These are phyloP conservation scores for Silene noctiflora DNA, from an alignment of 179 eudicot species.

Conservation along the genomic window DNA sequence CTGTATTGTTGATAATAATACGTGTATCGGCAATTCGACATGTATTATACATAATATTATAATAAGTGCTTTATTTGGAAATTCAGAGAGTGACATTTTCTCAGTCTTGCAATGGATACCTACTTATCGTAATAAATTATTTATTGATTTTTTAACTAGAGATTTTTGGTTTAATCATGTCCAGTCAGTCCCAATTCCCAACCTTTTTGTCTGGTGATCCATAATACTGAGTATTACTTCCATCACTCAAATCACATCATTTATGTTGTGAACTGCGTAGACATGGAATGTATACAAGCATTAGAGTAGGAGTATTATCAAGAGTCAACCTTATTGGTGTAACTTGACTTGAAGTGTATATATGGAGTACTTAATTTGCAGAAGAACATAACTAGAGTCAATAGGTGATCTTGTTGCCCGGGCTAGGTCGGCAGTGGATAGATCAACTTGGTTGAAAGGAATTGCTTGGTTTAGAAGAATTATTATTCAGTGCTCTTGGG, in stretches of 20 bases:
- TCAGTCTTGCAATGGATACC: background rate
- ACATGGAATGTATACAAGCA: too few relatives aligned
- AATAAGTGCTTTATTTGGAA: background rate
- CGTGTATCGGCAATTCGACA: too few relatives aligned
- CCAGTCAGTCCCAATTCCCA: background rate
- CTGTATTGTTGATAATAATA: too few relatives aligned
- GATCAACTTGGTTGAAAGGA: slow-evolving; percentile 14
- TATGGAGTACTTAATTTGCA: background rate
- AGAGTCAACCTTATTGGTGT: background rate
- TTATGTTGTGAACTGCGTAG: too few relatives aligned
- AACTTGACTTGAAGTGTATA: background rate
- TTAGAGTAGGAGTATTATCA: too few relatives aligned
- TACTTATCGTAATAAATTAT: background rate
- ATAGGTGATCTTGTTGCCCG: background rate
- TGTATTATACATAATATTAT: background rate
- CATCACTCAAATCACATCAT: background rate
- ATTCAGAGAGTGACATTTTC: background rate
- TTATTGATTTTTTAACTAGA: background rate
- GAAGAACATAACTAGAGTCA: too few relatives aligned
- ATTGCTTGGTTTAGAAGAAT: slow-evolving; percentile 27
- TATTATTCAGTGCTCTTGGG: slow-evolving; percentile 11
- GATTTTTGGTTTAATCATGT: background rate
- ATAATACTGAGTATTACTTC: background rate
- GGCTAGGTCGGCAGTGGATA: background rate
- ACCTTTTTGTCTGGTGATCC: background rate